phyloP scores from a whole-genome alignment of 257 asterid species.

The Haberlea rhodopensis region DNA sequence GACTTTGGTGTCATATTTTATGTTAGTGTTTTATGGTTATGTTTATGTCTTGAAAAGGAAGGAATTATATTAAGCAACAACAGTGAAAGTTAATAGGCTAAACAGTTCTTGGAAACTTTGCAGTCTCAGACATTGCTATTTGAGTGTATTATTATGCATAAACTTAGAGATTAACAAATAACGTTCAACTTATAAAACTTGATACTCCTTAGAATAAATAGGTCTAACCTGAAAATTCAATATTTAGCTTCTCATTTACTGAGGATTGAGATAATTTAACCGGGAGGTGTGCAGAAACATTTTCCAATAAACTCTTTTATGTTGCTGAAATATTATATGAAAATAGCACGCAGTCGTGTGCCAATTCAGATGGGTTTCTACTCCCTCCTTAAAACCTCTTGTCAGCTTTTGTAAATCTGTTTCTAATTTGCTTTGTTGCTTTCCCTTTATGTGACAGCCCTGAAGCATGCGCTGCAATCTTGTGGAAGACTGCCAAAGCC shows the following conservation, averaged over 20 bases:
- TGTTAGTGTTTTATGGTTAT: neutral
- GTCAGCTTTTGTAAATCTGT: slow-evolving; percentile 7
- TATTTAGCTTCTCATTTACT: neutral
- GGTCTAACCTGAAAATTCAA: neutral
- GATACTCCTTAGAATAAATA: neutral
- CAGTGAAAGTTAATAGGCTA: neutral
- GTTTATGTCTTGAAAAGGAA: slow-evolving; percentile 12
- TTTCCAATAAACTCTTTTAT: neutral
- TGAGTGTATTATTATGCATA: neutral
- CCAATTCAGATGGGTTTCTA: neutral
- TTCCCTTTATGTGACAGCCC: slow-evolving; percentile 61
- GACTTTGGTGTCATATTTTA: neutral
- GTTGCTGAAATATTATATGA: neutral
- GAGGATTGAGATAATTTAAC: slow-evolving; percentile 10
- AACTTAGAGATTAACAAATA: neutral
- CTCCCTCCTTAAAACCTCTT: neutral
- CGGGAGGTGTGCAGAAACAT: neutral
- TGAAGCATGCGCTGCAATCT: slow-evolving; percentile 97
- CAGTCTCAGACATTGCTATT: neutral
- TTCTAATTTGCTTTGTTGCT: slow-evolving; percentile 19
- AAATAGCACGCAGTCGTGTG: neutral
- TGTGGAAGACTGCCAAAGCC: slow-evolving; percentile 85
- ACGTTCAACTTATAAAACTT: neutral
- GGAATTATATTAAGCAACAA: neutral
- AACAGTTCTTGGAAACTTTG: neutral